Conservation (phyloP, 2,329 filamentous ascomycete species). For the Trichoderma koningiopsis region DNA sequence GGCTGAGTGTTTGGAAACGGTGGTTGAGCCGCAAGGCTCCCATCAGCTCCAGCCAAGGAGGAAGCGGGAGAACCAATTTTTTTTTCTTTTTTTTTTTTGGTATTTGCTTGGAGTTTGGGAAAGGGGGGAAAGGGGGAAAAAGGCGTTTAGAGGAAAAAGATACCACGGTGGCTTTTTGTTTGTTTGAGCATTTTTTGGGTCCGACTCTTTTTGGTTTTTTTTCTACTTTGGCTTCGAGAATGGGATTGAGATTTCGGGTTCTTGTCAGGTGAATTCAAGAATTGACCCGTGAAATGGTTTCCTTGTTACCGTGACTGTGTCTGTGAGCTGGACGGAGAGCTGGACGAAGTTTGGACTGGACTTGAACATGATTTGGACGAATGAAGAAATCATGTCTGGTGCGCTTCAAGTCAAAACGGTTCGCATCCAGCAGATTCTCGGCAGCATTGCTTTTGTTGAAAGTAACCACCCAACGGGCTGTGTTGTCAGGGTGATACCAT, state of each 20-base stretch:
- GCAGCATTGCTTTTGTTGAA: too few species aligned
- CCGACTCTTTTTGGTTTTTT: neutral
- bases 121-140: neutral
- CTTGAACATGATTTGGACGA: neutral
- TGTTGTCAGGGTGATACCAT: too few species aligned
- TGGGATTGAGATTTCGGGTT: neutral
- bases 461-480: too few species aligned
- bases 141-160: conserved; percentile 16
- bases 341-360: neutral
- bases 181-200: neutral
- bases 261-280: neutral
- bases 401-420: neutral
- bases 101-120: conserved; percentile 16
- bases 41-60: neutral
- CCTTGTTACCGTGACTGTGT: neutral
- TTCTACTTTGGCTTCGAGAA: neutral
- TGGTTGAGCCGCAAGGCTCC: neutral
- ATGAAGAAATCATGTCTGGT: neutral
- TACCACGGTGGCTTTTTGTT: conserved; percentile 25
- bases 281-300: neutral
- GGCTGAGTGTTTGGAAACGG: neutral
- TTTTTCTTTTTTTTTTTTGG: neutral
- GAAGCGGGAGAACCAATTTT: neutral
- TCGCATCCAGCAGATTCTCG: too few species aligned
- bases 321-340: neutral